Percentiles rank a stretch among this genome's conserved stretches.
phyloP scores from a whole-genome alignment of 805 yeast species.

The Candida peoriensis region DNA sequence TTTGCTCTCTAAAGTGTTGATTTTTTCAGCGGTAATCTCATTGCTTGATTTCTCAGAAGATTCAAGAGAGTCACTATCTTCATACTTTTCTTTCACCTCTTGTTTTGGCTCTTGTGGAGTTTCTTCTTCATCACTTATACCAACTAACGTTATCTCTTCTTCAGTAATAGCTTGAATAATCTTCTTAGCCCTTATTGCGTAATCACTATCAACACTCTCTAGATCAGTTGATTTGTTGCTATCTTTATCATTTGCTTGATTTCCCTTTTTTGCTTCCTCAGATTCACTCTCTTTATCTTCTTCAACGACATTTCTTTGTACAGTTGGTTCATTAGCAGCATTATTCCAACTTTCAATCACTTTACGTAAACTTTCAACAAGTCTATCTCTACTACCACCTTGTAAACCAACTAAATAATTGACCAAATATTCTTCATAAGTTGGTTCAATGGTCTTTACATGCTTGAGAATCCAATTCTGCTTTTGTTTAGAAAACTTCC shows the following conservation, averaged over 20 bases:
- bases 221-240: conserved; percentile 4
- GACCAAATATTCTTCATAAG: conserved; percentile 46
- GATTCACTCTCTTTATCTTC: conserved; percentile 5
- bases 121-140: conserved; percentile 19
- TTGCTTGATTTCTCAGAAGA: not conserved
- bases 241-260: conserved; percentile 1
- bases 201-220: conserved; percentile 25
- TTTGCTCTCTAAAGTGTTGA: no score
- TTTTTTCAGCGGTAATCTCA: not conserved
- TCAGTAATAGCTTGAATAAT: conserved; percentile 18
- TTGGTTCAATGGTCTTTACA: conserved; percentile 43
- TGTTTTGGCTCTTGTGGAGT: not conserved
- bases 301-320: no score
- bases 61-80: not conserved
- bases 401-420: conserved; percentile 56
- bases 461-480: conserved; percentile 81
- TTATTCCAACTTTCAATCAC: conserved; percentile 55
- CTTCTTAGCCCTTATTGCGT: conserved; percentile 23
- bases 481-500: conserved; percentile 86
- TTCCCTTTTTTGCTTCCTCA: not conserved
- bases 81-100: not conserved
- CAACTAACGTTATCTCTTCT: conserved; percentile 13
- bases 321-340: conserved; percentile 17
- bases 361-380: conserved; percentile 42
- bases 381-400: conserved; percentile 63